A percentile compares a stretch with the other conserved stretches of the same genome.
These are phyloP conservation scores for Malassezia arunalokei DNA, from an alignment of 1,284 basidiomycete species.

Conservation along the genomic window DNA sequence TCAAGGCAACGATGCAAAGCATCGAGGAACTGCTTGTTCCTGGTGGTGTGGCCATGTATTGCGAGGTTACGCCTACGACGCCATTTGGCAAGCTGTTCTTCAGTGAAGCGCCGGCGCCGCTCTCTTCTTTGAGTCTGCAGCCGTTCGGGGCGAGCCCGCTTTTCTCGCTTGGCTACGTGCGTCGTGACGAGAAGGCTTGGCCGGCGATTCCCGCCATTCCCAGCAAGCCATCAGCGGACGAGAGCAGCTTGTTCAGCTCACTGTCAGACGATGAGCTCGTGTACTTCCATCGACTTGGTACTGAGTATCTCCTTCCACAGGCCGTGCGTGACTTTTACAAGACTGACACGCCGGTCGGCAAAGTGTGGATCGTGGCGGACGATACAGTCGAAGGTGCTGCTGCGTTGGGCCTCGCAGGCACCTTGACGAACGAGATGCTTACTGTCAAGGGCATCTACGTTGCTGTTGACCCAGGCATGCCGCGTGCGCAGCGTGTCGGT, in stretches of 20 bases:
- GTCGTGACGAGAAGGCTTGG: conserved; percentile 7
- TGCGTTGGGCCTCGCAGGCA: conserved; percentile 14
- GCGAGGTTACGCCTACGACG: conserved; percentile 5
- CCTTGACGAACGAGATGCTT: conserved; percentile 14
- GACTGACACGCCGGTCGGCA: conserved; percentile 8
- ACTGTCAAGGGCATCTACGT: conserved; percentile 8
- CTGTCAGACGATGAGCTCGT: conserved; percentile 8
- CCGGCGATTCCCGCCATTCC: conserved; percentile 8
- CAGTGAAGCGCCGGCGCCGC: neutral
- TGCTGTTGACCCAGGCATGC: conserved; percentile 7
- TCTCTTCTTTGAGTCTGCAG: conserved; percentile 1
- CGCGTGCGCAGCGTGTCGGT: conserved; percentile 11
- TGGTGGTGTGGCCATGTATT: conserved; percentile 5
- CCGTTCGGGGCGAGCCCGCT: conserved; percentile 4
- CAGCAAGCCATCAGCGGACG: neutral
- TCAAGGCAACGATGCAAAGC: neutral
- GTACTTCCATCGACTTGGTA: conserved; percentile 14
- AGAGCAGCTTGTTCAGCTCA: neutral
- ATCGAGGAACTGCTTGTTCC: conserved; percentile 13
- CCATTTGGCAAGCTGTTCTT: conserved; percentile 6
- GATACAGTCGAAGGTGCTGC: conserved; percentile 12
- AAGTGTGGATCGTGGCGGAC: conserved; percentile 15
- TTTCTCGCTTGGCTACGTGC: conserved; percentile 1
- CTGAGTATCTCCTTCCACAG: conserved; percentile 4
- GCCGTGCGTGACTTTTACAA: conserved; percentile 7